A percentile compares a stretch with the other conserved stretches of the same genome.
Evolutionary conservation across 441 rosid species (phyloP).

Genomic region (Dalechampia spathulata): DNA sequence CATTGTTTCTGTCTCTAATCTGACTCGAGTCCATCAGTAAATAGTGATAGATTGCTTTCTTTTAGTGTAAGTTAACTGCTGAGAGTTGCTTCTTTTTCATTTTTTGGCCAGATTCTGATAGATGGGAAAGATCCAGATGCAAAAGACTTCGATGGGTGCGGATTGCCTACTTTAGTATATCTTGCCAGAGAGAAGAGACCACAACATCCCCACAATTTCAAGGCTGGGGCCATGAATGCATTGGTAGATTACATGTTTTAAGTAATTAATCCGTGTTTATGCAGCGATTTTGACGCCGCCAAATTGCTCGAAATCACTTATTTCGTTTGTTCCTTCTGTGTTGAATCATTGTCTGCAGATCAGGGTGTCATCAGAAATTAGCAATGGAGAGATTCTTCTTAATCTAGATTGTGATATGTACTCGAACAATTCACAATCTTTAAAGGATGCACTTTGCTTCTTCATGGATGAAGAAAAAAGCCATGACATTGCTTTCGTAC

Average conservation of each 20-base stretch:
- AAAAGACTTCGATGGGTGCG: slow-evolving; percentile 20
- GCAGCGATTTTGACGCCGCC: too few relatives aligned
- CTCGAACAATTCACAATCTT: slow-evolving; percentile 43
- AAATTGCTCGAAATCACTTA: not conserved
- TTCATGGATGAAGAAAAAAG: slow-evolving; percentile 66
- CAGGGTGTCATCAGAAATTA: slow-evolving; percentile 57
- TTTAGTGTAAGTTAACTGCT: too few relatives aligned
- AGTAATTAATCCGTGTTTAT: too few relatives aligned
- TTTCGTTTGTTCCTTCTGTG: not conserved
- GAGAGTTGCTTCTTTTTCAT: not conserved
- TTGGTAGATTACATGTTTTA: too few relatives aligned
- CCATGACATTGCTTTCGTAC: slow-evolving; percentile 54
- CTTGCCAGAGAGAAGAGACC: slow-evolving; percentile 73
- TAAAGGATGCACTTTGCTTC: slow-evolving; percentile 65
- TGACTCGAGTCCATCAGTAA: too few relatives aligned
- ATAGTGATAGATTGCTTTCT: too few relatives aligned
- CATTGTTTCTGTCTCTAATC: too few relatives aligned
- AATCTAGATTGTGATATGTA: slow-evolving; percentile 86
- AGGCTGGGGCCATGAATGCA: slow-evolving; percentile 82
- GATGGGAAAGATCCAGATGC: slow-evolving; percentile 36
- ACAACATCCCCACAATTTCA: slow-evolving; percentile 53
- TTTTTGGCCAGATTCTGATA: slow-evolving; percentile 36
- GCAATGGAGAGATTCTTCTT: slow-evolving; percentile 49
- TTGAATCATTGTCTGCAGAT: slow-evolving; percentile 28
- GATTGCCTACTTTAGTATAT: slow-evolving; percentile 59